phyloP scores from a whole-genome alignment of 306 rosid genomes.

The Herpetospermum pedunculosum region DNA sequence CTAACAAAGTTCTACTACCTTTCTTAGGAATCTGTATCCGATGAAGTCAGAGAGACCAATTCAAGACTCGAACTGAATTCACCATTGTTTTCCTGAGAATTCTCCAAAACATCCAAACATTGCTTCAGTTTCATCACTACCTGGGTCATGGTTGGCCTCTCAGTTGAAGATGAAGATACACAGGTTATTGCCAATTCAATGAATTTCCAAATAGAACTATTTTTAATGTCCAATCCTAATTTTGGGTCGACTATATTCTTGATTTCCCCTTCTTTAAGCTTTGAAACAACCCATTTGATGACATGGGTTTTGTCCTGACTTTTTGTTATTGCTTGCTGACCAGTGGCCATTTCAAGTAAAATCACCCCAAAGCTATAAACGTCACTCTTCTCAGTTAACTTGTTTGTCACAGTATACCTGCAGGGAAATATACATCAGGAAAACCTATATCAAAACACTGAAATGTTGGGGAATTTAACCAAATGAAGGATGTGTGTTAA shows the following conservation, averaged over 20 bases:
- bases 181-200: slow-evolving; percentile 42
- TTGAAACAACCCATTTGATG: slow-evolving; percentile 25
- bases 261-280: slow-evolving; percentile 27
- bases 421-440: not conserved
- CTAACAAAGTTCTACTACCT: not conserved
- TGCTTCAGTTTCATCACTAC: slow-evolving; percentile 33
- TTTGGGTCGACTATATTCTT: slow-evolving; percentile 28
- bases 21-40: not conserved
- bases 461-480: not conserved
- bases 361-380: slow-evolving; percentile 50
- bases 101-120: slow-evolving; percentile 17
- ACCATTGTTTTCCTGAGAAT: not conserved
- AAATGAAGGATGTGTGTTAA: not conserved
- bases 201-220: slow-evolving; percentile 25
- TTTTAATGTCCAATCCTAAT: slow-evolving; percentile 17
- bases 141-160: slow-evolving; percentile 39
- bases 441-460: not conserved
- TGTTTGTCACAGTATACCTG: slow-evolving; percentile 27
- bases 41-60: not conserved
- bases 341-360: slow-evolving; percentile 34
- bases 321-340: slow-evolving; percentile 17
- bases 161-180: slow-evolving; percentile 10
- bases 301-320: slow-evolving; percentile 17
- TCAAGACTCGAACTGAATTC: not conserved
- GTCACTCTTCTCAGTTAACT: slow-evolving; percentile 43